phyloP scores from a whole-genome alignment of 768 basidiomycete genomes.

The Galerina sulciceps region DNA sequence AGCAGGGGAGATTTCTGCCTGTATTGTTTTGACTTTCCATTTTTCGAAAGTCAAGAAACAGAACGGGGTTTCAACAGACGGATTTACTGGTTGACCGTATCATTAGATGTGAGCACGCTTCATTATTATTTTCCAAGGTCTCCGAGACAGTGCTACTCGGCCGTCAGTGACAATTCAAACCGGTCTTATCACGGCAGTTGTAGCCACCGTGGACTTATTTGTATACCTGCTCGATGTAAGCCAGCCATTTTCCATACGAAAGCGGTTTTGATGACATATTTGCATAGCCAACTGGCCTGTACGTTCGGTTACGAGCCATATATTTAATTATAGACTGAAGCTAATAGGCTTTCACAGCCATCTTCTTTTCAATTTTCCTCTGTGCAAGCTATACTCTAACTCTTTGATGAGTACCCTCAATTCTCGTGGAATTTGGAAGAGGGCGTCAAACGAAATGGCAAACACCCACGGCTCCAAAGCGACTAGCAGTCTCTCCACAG shows the following conservation, averaged over 20 bases:
- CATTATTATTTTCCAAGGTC: background rate
- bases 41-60: slow-evolving; percentile 36
- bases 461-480: background rate
- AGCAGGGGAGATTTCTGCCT: background rate
- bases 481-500: background rate
- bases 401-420: slow-evolving; percentile 22
- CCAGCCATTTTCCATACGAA: background rate
- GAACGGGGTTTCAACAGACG: slow-evolving; percentile 43
- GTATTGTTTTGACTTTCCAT: background rate
- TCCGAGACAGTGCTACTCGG: background rate
- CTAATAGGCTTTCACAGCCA: slow-evolving; percentile 1
- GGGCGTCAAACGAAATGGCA: background rate
- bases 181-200: slow-evolving; percentile 35
- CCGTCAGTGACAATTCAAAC: slow-evolving; percentile 38
- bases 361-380: slow-evolving; percentile 17
- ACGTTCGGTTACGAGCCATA: slow-evolving; percentile 9
- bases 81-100: slow-evolving; percentile 46
- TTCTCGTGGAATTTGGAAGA: slow-evolving; percentile 12
- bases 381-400: slow-evolving; percentile 21
- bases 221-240: slow-evolving; percentile 29
- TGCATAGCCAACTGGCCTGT: slow-evolving; percentile 18
- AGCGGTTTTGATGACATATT: background rate
- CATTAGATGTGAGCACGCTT: slow-evolving; percentile 40
- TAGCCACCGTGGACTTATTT: slow-evolving; percentile 32
- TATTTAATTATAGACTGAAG: too few relatives aligned